Base-by-base conservation (phyloP, 805 yeast species). In the Ogataea nitratoaversa region DNA sequence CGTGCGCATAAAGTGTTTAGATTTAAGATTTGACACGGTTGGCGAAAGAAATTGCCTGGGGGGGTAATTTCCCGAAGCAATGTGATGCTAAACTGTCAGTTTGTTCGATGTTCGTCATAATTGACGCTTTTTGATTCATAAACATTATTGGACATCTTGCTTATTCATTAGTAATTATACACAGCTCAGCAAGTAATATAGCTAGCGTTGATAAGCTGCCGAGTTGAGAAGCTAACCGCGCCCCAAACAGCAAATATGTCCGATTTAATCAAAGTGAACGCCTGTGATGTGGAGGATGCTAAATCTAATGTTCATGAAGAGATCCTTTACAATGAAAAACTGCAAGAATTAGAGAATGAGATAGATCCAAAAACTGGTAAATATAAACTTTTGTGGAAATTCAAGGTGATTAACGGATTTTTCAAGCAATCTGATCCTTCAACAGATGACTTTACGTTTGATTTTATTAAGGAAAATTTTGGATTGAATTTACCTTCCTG, bases 331-430 rank as follows among this genome's bases (percentile, higher is more conserved):
- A 32, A 37, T 9, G 27, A 31, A 16, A 24, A 38, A 12, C 43
- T 56, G 3, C 25, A 31, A 1, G 29, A 36, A 27, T 27, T 38
- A n/a, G 42, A 45, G 29, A 12, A 24, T 8, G 46, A 56, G 33
- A 50, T 47, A 34, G 63, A 63, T 32, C 34, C 53, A 1, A 34
- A 39, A 8, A 52, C 59, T 1, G 60, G 63, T 2, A 44, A 52
- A 19, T 49, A 42, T 31, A 39, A 38, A n/a, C 59, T 56, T 36
- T 70, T 71, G 1, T 76, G 78, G 78, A 50, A 46, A 8, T 75
- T 74, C 48, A 74, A 71, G 47, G 65, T 66, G 8, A 76, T 74
- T 4, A 60, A 56, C 0, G 80, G 79, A 0, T 71, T 74, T 40
- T 76, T 76, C 62, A 64, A 65, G 42, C 81, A 76, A 51, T 52